These are phyloP conservation scores for Sugiyamaella americana DNA, from an alignment of 805 yeast species.

Conservation along the genomic window DNA sequence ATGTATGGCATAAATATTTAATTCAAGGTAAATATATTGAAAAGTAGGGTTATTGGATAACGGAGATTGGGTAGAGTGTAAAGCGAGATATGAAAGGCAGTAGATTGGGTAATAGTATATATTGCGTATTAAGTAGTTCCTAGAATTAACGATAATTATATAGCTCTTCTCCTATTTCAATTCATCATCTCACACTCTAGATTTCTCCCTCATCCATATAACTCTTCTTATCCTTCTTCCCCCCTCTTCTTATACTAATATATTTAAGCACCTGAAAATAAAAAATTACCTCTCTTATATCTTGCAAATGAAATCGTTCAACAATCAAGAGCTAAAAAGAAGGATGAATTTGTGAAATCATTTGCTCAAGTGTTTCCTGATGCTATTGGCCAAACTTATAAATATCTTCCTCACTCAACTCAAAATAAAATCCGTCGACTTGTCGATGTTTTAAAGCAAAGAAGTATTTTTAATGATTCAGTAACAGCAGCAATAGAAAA, in stretches of 20 bases:
- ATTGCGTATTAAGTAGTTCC: too few relatives aligned
- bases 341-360: slow-evolving; percentile 50
- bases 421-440: slow-evolving; percentile 52
- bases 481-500: background rate
- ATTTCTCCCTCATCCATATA: too few relatives aligned
- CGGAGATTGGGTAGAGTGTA: too few relatives aligned
- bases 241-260: background rate
- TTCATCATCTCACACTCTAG: too few relatives aligned
- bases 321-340: slow-evolving; percentile 59
- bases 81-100: too few relatives aligned
- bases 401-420: slow-evolving; percentile 36
- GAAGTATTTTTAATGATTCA: slow-evolving; percentile 42
- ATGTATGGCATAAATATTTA: slow-evolving; percentile 45
- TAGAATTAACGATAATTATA: too few relatives aligned
- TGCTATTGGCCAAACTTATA: slow-evolving; percentile 34
- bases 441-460: slow-evolving; percentile 58
- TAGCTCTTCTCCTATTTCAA: too few relatives aligned
- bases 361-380: slow-evolving; percentile 43
- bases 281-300: slow-evolving; percentile 56
- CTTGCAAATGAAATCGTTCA: slow-evolving; percentile 79
- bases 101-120: too few relatives aligned
- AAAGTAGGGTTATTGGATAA: too few relatives aligned
- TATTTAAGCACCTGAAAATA: slow-evolving; percentile 31
- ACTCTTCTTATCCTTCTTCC: too few relatives aligned
- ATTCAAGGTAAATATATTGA: background rate